A percentile compares a stretch with the other conserved stretches of the same genome.
Conservation (phyloP, 345 rosid genomes). For the Populus pruinosa region DNA sequence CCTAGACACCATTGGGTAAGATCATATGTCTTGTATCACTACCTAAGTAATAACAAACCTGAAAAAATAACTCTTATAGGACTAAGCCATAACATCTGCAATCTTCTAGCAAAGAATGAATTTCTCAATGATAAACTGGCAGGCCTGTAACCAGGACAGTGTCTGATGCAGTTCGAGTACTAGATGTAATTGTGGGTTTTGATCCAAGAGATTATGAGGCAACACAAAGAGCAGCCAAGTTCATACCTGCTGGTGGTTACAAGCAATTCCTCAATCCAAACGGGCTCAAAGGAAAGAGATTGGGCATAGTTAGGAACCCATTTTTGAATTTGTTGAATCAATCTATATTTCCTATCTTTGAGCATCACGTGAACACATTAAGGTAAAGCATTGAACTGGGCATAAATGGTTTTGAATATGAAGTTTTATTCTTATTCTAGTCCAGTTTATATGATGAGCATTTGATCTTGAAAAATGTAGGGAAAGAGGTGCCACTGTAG, state of each 20-base stretch:
- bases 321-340: constrained; percentile 8
- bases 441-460: too few relatives aligned
- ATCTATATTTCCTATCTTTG: constrained; percentile 21
- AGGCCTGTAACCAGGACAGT: constrained; percentile 50
- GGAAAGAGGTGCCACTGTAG: constrained; percentile 44
- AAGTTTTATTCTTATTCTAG: too few relatives aligned
- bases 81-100: not conserved
- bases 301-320: constrained; percentile 45
- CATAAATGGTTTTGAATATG: not conserved
- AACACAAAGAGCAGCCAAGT: constrained; percentile 36
- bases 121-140: not conserved
- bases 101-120: not conserved
- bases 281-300: constrained; percentile 56
- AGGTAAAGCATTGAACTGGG: constrained; percentile 28
- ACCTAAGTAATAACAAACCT: not conserved
- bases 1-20: constrained; percentile 62
- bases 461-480: constrained; percentile 21
- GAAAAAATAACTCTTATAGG: too few relatives aligned
- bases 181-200: constrained; percentile 39
- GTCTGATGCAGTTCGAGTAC: constrained; percentile 42
- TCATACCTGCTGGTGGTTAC: constrained; percentile 54
- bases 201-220: constrained; percentile 37
- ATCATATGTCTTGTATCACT: not conserved
- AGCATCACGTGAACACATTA: constrained; percentile 39
- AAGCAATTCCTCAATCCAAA: constrained; percentile 40